A percentile compares a stretch with the other conserved stretches of the same genome.
These are phyloP conservation scores for Aegle marmelos DNA, from an alignment of 345 rosid genomes.

Conservation along the genomic window DNA sequence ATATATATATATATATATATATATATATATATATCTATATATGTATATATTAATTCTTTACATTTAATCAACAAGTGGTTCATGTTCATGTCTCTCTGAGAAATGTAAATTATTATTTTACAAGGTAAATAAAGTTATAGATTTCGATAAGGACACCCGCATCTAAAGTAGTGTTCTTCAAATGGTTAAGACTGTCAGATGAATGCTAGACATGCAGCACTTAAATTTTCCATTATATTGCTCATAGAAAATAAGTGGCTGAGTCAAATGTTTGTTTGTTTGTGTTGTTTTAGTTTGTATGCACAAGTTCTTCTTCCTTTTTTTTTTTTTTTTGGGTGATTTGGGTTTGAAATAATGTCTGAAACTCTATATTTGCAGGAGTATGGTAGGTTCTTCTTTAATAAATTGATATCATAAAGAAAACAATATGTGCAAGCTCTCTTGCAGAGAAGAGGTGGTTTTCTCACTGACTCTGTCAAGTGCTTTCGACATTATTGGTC, in stretches of 20 bases:
- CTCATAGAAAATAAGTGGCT: background rate
- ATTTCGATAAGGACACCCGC: background rate
- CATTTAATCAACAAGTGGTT: background rate
- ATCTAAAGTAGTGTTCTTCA: background rate
- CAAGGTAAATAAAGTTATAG: background rate
- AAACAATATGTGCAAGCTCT: constrained; percentile 30
- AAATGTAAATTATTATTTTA: background rate
- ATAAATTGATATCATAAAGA: constrained; percentile 11
- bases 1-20: background rate
- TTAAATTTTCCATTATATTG: background rate
- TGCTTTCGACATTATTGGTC: constrained; percentile 21
- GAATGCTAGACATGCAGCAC: background rate
- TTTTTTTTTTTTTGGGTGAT: background rate
- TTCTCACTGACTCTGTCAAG: constrained; percentile 9
- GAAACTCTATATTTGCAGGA: constrained; percentile 5
- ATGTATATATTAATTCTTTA: no score
- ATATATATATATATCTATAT: background rate
- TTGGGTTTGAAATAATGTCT: background rate
- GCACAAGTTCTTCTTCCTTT: background rate
- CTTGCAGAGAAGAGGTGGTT: constrained; percentile 18
- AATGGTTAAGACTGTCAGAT: background rate
- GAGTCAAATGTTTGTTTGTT: background rate
- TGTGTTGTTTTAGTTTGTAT: no score
- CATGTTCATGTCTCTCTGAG: background rate
- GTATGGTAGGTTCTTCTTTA: constrained; percentile 4